These are phyloP conservation scores for rapeseed (Brassica napus) DNA, from an alignment of 345 rosid species.

Conservation along the genomic window DNA sequence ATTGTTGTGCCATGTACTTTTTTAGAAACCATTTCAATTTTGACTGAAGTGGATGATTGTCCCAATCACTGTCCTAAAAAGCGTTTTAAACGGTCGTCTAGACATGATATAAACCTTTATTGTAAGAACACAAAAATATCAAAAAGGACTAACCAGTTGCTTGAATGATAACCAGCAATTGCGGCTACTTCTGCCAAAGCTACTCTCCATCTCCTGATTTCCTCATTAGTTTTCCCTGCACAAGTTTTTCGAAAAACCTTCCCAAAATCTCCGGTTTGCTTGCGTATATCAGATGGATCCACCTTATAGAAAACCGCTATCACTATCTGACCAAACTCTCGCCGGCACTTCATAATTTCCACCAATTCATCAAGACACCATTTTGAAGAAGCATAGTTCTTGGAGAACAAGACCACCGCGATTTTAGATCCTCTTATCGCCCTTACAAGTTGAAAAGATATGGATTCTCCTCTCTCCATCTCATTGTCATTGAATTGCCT, in stretches of 20 bases:
- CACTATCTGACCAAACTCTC: slow-evolving; percentile 23
- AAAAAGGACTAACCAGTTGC: slow-evolving; percentile 17
- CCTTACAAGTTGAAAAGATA: neutral
- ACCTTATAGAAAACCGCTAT: slow-evolving; percentile 9
- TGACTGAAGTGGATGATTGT: neutral
- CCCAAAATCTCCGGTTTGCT: neutral
- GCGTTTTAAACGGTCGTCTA: neutral
- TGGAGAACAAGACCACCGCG: slow-evolving; percentile 3
- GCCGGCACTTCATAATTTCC: slow-evolving; percentile 22
- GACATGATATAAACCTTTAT: neutral
- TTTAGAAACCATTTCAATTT: neutral
- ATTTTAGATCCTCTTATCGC: slow-evolving; percentile 18
- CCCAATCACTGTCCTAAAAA: neutral
- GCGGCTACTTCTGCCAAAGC: slow-evolving; percentile 16
- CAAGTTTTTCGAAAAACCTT: neutral
- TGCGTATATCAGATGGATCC: slow-evolving; percentile 1
- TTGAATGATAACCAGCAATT: slow-evolving; percentile 25
- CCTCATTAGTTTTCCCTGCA: neutral
- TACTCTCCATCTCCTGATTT: slow-evolving; percentile 10
- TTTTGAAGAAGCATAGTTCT: slow-evolving; percentile 6
- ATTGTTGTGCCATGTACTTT: neutral
- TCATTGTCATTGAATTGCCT: neutral
- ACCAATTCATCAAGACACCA: slow-evolving; percentile 29
- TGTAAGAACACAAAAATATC: neutral
- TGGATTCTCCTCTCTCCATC: neutral